These are phyloP conservation scores for Pisolithus orientalis DNA, from an alignment of 768 basidiomycete genomes.

Conservation along the genomic window DNA sequence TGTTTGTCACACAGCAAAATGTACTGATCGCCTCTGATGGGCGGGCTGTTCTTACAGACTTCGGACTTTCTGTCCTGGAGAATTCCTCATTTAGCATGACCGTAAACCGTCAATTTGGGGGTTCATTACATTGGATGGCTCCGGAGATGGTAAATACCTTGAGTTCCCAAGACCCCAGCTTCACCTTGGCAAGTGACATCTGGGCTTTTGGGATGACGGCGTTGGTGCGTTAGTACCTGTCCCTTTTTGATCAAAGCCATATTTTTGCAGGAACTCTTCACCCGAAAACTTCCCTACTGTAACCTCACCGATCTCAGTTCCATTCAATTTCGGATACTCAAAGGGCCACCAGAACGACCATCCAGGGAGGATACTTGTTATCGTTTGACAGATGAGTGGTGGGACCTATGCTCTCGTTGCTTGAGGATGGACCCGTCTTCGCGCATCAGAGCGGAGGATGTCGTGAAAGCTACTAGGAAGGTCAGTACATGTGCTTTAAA, in stretches of 20 bases:
- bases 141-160: neutral
- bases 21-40: too few relatives aligned
- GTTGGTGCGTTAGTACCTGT: neutral
- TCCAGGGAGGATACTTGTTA: too few relatives aligned
- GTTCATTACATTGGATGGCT: neutral
- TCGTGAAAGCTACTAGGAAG: too few relatives aligned
- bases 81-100: neutral
- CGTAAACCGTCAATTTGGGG: neutral
- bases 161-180: too few relatives aligned
- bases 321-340: too few relatives aligned
- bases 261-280: neutral
- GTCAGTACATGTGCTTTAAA: too few relatives aligned
- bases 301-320: neutral
- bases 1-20: too few relatives aligned
- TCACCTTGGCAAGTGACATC: neutral
- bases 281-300: neutral
- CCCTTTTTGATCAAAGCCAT: neutral
- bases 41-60: neutral
- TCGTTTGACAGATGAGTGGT: too few relatives aligned
- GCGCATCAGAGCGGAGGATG: too few relatives aligned
- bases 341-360: too few relatives aligned
- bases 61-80: neutral
- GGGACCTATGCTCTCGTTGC: too few relatives aligned
- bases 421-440: too few relatives aligned
- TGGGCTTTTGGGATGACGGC: neutral